Evolutionary conservation across 108 stramenopile genomes (phyloP), one percentile per base, ranked within the genome.

Genomic region (Schizochytrium sp.): DNA sequence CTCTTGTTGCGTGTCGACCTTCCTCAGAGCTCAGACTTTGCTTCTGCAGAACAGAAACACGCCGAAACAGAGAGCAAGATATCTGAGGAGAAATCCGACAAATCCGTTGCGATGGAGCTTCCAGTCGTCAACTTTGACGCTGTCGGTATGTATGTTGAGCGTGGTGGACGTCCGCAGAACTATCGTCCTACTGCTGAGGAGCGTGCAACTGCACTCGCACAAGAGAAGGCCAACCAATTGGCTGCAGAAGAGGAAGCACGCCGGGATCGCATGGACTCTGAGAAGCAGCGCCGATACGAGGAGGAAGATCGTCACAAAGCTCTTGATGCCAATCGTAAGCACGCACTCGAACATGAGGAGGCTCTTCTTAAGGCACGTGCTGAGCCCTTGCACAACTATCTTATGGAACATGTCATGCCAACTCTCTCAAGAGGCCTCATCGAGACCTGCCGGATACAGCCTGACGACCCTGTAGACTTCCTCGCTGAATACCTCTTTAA

Each of bases 401-500:
- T 88, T 4, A 41, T 42, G 46, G 44, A 61, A 46, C 8, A 44
- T 12, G 88, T 88, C 1, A 57, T 88, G 88, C 88, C 88, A 13
- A 61, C 88, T 4, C 88, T 88, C 28, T 61, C 59, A 41, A 88
- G 46, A 50, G 88, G 88, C 3, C 88, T 88, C 40, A 38, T 88
- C 17, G 88, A 88, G 61, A 61, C 60, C 28, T 60, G 58, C 58
- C 59, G 59, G 40, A 57, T 50, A 0, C 38, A 88, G 88, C 88
- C 88, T 10, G 41, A 42, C 88, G 88, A 88, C 61, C 88, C 88
- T 4, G 61, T 88, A n/a, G 88, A 88, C 60, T 88, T 61, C 60
- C 61, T 88, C 4, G 88, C 88, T 15, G 88, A 88, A 61, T 61
- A 73, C 58, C 89, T 89, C 47, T 83, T 83, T 40, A 83, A 83